These are phyloP conservation scores for Mortierella sp. DNA, from an alignment of 371 early-diverging fungal species.

Conservation along the genomic window DNA sequence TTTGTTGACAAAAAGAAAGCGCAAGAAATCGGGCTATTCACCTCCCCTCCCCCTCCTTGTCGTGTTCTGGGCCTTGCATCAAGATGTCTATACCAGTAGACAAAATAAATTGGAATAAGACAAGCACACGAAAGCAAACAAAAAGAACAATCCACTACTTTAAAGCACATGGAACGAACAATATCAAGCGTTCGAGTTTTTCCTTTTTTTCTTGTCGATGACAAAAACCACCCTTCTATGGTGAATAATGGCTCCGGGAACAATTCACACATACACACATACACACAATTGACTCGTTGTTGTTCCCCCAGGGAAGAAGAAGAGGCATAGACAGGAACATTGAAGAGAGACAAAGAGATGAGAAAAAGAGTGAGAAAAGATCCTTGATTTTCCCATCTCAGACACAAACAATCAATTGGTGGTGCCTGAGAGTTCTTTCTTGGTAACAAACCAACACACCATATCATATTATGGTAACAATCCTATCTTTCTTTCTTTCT, in stretches of 20 bases:
- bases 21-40: not conserved
- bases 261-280: not conserved
- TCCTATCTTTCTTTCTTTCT: not conserved
- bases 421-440: not conserved
- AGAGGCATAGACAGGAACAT: not conserved
- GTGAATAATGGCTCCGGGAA: not conserved
- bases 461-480: not conserved
- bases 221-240: not conserved
- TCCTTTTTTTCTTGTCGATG: not conserved
- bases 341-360: not conserved
- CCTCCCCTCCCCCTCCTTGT: not conserved
- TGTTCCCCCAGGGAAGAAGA: not conserved
- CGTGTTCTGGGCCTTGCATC: not conserved
- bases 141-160: not conserved
- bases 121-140: too few species aligned
- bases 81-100: not conserved
- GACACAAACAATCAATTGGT: not conserved
- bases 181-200: not conserved
- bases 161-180: not conserved
- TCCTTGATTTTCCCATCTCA: not conserved
- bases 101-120: conserved; percentile 3
- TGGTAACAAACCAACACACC: not conserved
- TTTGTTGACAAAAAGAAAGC: not conserved
- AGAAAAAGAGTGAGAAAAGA: not conserved
- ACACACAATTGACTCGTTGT: not conserved